Percentiles rank a stretch among this genome's conserved stretches.
Evolutionary conservation across 2,329 filamentous ascomycete species (phyloP).

Genomic region (Daldinia sp.): DNA sequence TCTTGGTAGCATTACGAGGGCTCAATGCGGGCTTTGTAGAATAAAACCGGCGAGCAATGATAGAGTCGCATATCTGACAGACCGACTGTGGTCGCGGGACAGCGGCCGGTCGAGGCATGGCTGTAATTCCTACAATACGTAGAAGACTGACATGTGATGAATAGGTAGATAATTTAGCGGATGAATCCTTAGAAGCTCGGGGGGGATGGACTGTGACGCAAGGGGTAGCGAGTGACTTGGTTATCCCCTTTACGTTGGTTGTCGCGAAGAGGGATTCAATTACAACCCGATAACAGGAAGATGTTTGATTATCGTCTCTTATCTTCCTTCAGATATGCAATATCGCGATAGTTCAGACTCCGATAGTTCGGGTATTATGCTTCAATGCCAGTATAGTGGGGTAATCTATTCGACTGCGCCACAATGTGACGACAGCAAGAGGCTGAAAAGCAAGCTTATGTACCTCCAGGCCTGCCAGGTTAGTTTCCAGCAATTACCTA

Average conservation of each 20-base stretch:
- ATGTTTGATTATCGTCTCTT: conserved; percentile 2
- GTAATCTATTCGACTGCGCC: conserved; percentile 12
- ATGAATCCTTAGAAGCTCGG: neutral
- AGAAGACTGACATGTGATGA: neutral
- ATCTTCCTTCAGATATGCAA: conserved; percentile 10
- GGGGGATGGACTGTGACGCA: neutral
- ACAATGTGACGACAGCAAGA: conserved; percentile 33
- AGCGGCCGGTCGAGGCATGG: conserved; percentile 40
- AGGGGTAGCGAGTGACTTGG: neutral
- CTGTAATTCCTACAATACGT: neutral
- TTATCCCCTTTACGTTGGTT: neutral
- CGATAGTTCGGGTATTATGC: neutral
- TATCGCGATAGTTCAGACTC: no score
- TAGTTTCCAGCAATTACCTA: conserved; percentile 14
- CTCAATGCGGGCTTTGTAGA: conserved; percentile 28
- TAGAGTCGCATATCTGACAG: conserved; percentile 47
- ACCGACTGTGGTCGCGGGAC: conserved; percentile 36
- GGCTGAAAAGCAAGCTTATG: conserved; percentile 21
- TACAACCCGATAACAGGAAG: conserved; percentile 15
- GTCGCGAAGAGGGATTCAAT: conserved; percentile 17
- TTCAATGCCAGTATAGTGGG: neutral
- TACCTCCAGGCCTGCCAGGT: no score
- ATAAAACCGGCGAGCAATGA: conserved; percentile 37
- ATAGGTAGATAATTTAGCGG: no score
- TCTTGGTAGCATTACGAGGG: conserved; percentile 46